Conservation (phyloP, 176 grass and related monocot genomes). For the Echinochloa phyllopogon region DNA sequence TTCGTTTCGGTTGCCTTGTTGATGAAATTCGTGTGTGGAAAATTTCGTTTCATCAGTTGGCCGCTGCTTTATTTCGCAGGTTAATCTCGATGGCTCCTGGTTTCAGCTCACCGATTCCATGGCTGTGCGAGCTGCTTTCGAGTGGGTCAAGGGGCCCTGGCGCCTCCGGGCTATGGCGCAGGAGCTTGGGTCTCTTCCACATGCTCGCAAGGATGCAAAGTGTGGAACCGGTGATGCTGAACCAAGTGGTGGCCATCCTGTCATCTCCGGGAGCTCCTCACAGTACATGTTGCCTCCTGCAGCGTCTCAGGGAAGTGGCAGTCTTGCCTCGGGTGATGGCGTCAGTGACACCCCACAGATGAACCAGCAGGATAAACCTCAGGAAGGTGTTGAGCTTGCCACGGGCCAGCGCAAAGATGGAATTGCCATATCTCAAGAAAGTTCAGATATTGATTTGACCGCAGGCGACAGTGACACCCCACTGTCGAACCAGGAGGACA, state of each 20-base stretch:
- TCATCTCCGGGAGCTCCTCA: not conserved
- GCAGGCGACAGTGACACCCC: not conserved
- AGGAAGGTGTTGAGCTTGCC: not conserved
- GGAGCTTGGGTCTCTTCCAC: not conserved
- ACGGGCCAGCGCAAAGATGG: not conserved
- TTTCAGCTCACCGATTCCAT: constrained; percentile 21
- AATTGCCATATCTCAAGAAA: not conserved
- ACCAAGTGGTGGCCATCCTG: not conserved
- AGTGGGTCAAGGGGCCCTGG: constrained; percentile 29
- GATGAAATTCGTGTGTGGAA: not conserved
- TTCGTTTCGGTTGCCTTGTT: not conserved
- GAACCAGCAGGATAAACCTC: not conserved
- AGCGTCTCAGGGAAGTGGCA: not conserved
- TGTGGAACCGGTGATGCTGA: not conserved
- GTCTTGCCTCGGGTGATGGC: not conserved
- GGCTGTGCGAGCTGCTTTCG: not conserved
- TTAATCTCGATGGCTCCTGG: not conserved
- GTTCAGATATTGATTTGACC: not conserved
- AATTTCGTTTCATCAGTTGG: not conserved
- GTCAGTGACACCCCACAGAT: not conserved
- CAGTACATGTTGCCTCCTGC: not conserved
- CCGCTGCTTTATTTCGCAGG: not conserved
- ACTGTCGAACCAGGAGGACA: not conserved
- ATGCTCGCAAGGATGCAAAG: not conserved
- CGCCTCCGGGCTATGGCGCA: not conserved